Evolutionary conservation across 2,329 filamentous ascomycete species (phyloP).

Genomic region (Curvularia verruculosa): DNA sequence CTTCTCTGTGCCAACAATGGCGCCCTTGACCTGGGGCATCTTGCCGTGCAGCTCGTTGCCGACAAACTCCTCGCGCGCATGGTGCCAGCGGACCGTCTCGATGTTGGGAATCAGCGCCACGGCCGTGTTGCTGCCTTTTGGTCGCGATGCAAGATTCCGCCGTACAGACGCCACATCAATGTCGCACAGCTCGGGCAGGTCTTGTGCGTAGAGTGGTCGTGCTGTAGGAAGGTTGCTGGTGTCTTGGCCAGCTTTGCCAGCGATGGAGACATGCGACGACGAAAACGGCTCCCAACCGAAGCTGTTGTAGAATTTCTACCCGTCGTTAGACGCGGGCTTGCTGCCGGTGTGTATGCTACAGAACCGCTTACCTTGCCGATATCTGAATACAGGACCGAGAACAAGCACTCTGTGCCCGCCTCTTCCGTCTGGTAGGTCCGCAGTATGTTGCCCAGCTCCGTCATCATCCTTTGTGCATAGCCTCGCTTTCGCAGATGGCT

Average conservation of each 20-base stretch:
- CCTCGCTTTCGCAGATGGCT: slow-evolving; percentile 70
- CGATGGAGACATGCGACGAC: slow-evolving; percentile 68
- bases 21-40: slow-evolving; percentile 70
- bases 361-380: slow-evolving; percentile 69
- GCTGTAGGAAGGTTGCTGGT: slow-evolving; percentile 29
- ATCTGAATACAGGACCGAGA: slow-evolving; percentile 85
- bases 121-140: slow-evolving; percentile 53
- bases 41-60: slow-evolving; percentile 65
- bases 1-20: slow-evolving; percentile 61
- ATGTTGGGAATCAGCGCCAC: slow-evolving; percentile 73
- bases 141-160: slow-evolving; percentile 54
- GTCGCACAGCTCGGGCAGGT: slow-evolving; percentile 66
- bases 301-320: slow-evolving; percentile 76
- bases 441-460: slow-evolving; percentile 64
- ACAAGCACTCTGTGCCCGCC: slow-evolving; percentile 55
- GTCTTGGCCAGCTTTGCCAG: slow-evolving; percentile 14
- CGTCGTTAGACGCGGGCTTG: slow-evolving; percentile 67
- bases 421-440: slow-evolving; percentile 58
- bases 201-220: slow-evolving; percentile 61
- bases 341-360: slow-evolving; percentile 61
- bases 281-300: slow-evolving; percentile 78
- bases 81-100: slow-evolving; percentile 75
- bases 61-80: slow-evolving; percentile 81
- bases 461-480: slow-evolving; percentile 82
- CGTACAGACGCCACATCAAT: slow-evolving; percentile 69